Percentiles rank a stretch among this genome's conserved stretches.
phyloP scores from a whole-genome alignment of 2,329 filamentous ascomycete genomes.

The Diaporthe amygdali region DNA sequence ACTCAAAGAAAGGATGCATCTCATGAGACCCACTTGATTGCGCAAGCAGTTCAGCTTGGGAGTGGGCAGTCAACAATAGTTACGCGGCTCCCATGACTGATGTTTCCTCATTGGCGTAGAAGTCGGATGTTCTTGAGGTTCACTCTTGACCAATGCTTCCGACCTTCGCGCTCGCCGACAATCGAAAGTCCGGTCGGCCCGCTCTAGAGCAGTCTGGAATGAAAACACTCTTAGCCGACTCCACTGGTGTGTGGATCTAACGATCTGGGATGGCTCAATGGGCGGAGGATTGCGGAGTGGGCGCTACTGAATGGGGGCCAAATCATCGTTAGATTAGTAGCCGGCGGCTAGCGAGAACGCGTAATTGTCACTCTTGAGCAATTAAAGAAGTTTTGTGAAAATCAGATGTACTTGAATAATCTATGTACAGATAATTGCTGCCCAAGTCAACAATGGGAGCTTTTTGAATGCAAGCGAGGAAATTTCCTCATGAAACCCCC shows the following conservation, averaged over 20 bases:
- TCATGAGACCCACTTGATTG: slow-evolving; percentile 2
- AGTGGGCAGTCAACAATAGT: not conserved
- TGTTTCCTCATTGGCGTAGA: not conserved
- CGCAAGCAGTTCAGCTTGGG: not conserved
- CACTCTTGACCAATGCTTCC: not conserved
- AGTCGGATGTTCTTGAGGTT: not conserved
- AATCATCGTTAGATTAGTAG: not conserved
- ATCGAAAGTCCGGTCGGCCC: not conserved
- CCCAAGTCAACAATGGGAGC: not conserved
- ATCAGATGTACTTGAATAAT: not conserved
- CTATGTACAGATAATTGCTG: slow-evolving; percentile 13
- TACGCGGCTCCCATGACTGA: not conserved
- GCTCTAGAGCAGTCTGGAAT: not conserved
- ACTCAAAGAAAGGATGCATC: not conserved
- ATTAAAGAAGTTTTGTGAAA: not conserved
- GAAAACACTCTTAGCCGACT: not conserved
- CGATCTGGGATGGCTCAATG: not conserved
- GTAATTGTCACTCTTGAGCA: no score
- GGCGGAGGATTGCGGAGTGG: not conserved
- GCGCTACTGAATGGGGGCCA: not conserved
- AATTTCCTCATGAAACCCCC: not conserved
- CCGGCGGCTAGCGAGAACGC: not conserved
- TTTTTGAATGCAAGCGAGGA: not conserved
- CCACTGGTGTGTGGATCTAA: not conserved
- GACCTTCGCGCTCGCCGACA: not conserved